Conservation (phyloP, 148 eudicot genomes). For the Euryodendron excelsum region DNA sequence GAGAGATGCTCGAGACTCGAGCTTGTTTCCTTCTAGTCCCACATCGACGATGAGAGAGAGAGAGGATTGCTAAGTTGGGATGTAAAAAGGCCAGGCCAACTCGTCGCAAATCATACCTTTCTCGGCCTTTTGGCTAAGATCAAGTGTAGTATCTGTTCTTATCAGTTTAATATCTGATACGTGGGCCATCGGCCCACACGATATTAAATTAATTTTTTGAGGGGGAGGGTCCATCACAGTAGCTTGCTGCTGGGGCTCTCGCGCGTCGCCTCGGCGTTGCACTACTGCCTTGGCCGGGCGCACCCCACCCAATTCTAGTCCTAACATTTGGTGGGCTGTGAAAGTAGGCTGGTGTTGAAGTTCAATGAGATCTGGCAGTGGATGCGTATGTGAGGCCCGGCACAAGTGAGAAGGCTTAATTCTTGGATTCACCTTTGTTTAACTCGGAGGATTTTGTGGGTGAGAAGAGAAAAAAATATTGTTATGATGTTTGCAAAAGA, state of each 20-base stretch:
- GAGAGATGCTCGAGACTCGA: too few relatives aligned
- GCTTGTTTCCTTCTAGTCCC: too few relatives aligned
- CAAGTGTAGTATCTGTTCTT: conserved; percentile 53
- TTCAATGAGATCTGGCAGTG: too few relatives aligned
- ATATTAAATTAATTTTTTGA: conserved; percentile 3
- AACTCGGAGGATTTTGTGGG: too few relatives aligned
- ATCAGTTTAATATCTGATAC: conserved; percentile 18
- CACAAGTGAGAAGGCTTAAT: too few relatives aligned
- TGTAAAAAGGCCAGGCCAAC: neutral
- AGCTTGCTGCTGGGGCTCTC: conserved; percentile 6
- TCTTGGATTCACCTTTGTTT: too few relatives aligned
- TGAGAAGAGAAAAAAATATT: too few relatives aligned
- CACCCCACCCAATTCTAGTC: conserved; percentile 1
- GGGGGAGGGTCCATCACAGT: neutral
- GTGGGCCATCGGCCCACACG: conserved; percentile 9
- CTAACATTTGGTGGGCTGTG: too few relatives aligned
- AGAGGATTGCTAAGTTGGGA: too few relatives aligned
- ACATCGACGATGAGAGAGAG: neutral
- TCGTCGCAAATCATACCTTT: conserved; percentile 23
- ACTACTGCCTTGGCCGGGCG: neutral
- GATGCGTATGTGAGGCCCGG: too few relatives aligned
- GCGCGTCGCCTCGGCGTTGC: neutral
- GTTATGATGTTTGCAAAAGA: too few relatives aligned
- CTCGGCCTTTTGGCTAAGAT: conserved; percentile 92
- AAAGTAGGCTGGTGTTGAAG: too few relatives aligned